phyloP scores from a whole-genome alignment of 108 stramenopile genomes.

The Pseudonitzschia multistriata region DNA sequence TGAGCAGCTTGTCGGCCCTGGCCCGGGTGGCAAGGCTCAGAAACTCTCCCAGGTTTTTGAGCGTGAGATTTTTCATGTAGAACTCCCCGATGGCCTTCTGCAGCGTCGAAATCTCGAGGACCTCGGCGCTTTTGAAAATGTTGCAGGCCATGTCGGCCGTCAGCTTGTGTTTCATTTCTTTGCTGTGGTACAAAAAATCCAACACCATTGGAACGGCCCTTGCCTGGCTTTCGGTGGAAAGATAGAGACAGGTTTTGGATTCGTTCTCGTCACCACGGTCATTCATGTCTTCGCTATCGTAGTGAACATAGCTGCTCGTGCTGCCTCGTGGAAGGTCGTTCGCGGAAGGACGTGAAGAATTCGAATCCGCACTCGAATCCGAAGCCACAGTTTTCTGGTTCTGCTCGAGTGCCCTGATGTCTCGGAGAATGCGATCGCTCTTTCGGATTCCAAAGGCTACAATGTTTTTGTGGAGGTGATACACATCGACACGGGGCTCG shows the following conservation, averaged over 20 bases:
- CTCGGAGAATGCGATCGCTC: constrained; percentile 14
- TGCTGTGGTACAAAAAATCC: constrained; percentile 39
- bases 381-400: constrained; percentile 1
- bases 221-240: constrained; percentile 26
- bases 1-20: constrained; percentile 25
- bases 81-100: constrained; percentile 35
- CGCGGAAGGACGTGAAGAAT: too few species aligned
- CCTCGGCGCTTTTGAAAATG: constrained; percentile 32
- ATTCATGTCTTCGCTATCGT: too few species aligned
- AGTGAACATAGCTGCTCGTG: neutral
- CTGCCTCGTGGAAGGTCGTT: neutral
- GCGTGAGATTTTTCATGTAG: constrained; percentile 30
- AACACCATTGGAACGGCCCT: constrained; percentile 35
- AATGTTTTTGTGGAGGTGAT: constrained; percentile 36
- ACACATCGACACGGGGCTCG: constrained; percentile 19
- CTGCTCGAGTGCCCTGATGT: neutral
- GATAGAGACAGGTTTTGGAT: constrained; percentile 9
- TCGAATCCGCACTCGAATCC: too few species aligned
- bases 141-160: constrained; percentile 31
- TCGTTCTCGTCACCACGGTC: neutral
- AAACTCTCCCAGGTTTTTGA: constrained; percentile 37
- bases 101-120: constrained; percentile 19
- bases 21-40: constrained; percentile 20
- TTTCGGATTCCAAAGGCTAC: constrained; percentile 36
- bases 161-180: constrained; percentile 33